Conservation (phyloP, 2,329 filamentous ascomycete species). For the Grosmannia huntii region DNA sequence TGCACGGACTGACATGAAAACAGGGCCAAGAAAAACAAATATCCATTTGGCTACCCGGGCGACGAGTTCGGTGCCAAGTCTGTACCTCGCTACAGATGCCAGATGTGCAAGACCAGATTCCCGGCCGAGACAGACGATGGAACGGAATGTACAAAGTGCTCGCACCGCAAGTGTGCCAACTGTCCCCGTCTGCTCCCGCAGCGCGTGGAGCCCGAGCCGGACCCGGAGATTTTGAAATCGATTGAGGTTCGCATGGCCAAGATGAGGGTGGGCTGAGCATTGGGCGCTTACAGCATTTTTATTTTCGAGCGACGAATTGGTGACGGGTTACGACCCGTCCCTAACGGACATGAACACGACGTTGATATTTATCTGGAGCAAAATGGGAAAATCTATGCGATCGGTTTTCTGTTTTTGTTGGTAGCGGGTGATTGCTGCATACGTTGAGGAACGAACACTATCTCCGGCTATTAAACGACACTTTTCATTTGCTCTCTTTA, state of each 20-base stretch:
- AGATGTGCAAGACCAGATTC: constrained; percentile 49
- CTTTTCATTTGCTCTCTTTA: background rate
- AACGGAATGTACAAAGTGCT: constrained; percentile 45
- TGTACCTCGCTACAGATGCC: constrained; percentile 44
- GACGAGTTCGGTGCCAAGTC: constrained; percentile 43
- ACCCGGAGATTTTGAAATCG: constrained; percentile 45
- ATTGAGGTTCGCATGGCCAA: constrained; percentile 41
- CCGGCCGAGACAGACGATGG: constrained; percentile 35
- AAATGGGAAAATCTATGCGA: background rate
- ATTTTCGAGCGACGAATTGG: background rate
- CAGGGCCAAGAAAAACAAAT: constrained; percentile 55
- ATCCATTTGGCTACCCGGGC: constrained; percentile 57
- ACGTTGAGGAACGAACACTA: background rate
- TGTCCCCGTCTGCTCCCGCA: constrained; percentile 47
- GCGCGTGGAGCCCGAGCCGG: constrained; percentile 47
- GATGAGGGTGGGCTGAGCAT: constrained; percentile 13
- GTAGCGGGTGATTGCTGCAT: background rate
- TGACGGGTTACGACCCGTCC: background rate
- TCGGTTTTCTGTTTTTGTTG: background rate
- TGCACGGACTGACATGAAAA: constrained; percentile 5
- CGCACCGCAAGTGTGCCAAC: constrained; percentile 43
- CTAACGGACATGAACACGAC: background rate
- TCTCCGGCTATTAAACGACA: background rate
- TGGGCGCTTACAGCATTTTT: background rate
- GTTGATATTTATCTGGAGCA: background rate